Evolutionary conservation across 2,329 filamentous ascomycete species (phyloP).

Genomic region (Huntiella savannae): DNA sequence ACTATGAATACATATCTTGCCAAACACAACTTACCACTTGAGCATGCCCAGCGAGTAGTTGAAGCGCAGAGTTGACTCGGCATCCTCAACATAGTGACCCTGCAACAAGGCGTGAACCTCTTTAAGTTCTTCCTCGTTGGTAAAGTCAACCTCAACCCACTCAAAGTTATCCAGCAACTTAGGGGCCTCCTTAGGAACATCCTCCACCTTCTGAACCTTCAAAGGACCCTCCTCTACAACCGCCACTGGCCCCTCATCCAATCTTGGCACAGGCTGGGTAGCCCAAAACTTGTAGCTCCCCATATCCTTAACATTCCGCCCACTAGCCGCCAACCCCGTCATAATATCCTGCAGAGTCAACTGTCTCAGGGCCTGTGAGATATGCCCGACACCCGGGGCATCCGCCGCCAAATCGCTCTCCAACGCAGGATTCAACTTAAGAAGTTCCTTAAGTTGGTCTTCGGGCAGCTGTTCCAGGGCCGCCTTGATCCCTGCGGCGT

Average conservation of each 20-base stretch:
- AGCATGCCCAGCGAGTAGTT: conserved; percentile 82
- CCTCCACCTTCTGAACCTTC: conserved; percentile 49
- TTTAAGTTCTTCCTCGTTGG: conserved; percentile 56
- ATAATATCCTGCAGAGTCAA: conserved; percentile 53
- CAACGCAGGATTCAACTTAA: conserved; percentile 54
- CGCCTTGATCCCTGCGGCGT: conserved; percentile 25
- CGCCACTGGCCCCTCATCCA: conserved; percentile 34
- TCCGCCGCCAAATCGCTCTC: conserved; percentile 29
- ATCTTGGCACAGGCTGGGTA: conserved; percentile 84
- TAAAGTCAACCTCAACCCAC: conserved; percentile 82
- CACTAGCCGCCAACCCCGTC: conserved; percentile 54
- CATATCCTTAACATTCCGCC: conserved; percentile 92
- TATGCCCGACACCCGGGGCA: conserved; percentile 20
- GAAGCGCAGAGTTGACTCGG: conserved; percentile 93
- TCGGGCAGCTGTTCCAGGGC: conserved; percentile 34
- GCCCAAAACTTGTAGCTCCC: conserved; percentile 97
- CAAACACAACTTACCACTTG: conserved; percentile 47
- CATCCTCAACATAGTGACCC: conserved; percentile 92
- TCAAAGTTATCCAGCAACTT: conserved; percentile 69
- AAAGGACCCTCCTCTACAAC: conserved; percentile 63
- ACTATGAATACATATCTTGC: not conserved
- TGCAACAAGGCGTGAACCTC: conserved; percentile 85
- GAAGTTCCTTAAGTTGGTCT: conserved; percentile 43
- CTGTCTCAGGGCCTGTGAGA: conserved; percentile 37
- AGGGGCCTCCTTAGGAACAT: conserved; percentile 60